Percentiles rank a stretch among this genome's conserved stretches.
These are phyloP conservation scores for Lithohypha guttulata DNA, from an alignment of 2,329 filamentous ascomycete species.

Conservation along the genomic window DNA sequence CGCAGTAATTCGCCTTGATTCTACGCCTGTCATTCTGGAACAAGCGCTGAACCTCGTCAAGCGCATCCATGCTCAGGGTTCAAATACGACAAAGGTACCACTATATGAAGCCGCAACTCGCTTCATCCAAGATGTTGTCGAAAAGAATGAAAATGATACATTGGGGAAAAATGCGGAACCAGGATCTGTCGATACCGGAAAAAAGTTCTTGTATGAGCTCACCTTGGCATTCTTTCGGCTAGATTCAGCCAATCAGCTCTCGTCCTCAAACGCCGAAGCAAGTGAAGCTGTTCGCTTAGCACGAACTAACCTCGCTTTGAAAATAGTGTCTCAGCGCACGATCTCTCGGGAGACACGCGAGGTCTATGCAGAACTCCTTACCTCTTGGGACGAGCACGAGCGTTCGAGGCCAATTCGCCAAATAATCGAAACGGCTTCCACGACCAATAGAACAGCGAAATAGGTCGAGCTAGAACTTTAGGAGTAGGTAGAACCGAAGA, in stretches of 20 bases:
- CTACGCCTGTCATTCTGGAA: slow-evolving; percentile 14
- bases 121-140: slow-evolving; percentile 11
- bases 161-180: neutral
- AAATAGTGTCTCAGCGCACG: slow-evolving; percentile 11
- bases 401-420: slow-evolving; percentile 27
- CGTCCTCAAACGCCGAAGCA: slow-evolving; percentile 14
- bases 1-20: slow-evolving; percentile 13
- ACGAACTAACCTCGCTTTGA: slow-evolving; percentile 16
- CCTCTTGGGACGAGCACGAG: slow-evolving; percentile 30
- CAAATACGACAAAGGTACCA: slow-evolving; percentile 11
- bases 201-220: slow-evolving; percentile 7
- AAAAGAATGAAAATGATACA: slow-evolving; percentile 2
- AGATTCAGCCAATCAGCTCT: too few relatives aligned
- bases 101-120: slow-evolving; percentile 16
- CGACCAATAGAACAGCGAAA: too few relatives aligned
- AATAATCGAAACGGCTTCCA: slow-evolving; percentile 12
- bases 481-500: too few relatives aligned
- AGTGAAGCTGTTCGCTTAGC: slow-evolving; percentile 10
- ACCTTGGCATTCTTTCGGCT: slow-evolving; percentile 9
- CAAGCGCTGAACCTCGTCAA: slow-evolving; percentile 12
- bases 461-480: too few relatives aligned
- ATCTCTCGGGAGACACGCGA: slow-evolving; percentile 7
- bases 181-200: too few relatives aligned
- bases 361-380: slow-evolving; percentile 20
- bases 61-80: slow-evolving; percentile 11